Conservation (phyloP, 2,329 filamentous ascomycete genomes). For the Hyphodiscus sp. region DNA sequence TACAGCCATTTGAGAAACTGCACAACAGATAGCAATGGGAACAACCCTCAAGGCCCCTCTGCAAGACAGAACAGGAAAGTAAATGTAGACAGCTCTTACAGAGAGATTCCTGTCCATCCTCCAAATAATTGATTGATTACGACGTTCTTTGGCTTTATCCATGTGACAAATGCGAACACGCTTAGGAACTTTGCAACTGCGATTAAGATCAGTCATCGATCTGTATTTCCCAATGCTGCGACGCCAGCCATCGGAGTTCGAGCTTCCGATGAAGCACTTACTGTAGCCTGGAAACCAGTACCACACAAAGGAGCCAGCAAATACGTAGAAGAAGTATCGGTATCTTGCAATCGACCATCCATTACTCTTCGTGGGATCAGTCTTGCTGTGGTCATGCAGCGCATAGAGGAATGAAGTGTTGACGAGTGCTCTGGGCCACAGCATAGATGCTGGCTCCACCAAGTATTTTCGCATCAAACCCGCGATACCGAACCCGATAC, state of each 20-base stretch:
- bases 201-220: too few species aligned
- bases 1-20: too few species aligned
- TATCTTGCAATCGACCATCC: constrained; percentile 41
- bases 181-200: constrained; percentile 58
- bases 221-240: too few species aligned
- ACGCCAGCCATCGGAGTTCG: too few species aligned
- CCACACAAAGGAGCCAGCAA: constrained; percentile 39
- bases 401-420: constrained; percentile 12
- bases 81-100: constrained; percentile 53
- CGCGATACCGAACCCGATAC: constrained; percentile 57
- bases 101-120: constrained; percentile 55
- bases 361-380: constrained; percentile 39
- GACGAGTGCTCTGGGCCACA: constrained; percentile 46
- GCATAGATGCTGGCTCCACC: constrained; percentile 55
- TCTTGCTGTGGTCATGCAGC: constrained; percentile 56
- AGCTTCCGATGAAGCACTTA: not conserved
- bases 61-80: too few species aligned
- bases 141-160: constrained; percentile 62
- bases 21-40: too few species aligned
- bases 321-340: constrained; percentile 34
- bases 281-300: constrained; percentile 51
- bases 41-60: too few species aligned
- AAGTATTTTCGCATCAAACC: constrained; percentile 53
- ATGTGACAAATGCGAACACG: constrained; percentile 65
- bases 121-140: constrained; percentile 70